Evolutionary conservation across 1,284 basidiomycete species (phyloP).

Genomic region (Bondarzewia mesenterica): DNA sequence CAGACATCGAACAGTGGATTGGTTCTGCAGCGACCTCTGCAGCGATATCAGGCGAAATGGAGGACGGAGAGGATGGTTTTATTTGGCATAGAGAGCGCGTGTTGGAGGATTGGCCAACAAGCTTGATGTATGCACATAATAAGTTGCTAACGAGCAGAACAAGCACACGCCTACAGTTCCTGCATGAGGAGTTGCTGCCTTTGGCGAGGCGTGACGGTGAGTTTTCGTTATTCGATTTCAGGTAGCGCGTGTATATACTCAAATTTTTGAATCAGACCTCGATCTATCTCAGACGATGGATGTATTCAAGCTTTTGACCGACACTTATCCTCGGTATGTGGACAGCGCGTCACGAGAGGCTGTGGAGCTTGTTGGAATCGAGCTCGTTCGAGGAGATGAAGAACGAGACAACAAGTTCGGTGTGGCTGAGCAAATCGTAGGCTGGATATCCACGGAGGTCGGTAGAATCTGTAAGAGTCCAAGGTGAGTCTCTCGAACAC

Average conservation of each 20-base stretch:
- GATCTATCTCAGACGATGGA: slow-evolving; percentile 58
- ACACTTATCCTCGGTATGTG: slow-evolving; percentile 71
- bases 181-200: slow-evolving; percentile 52
- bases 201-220: slow-evolving; percentile 54
- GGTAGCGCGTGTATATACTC: background rate
- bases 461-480: slow-evolving; percentile 42
- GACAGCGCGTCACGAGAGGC: slow-evolving; percentile 65
- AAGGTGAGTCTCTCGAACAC: slow-evolving; percentile 31
- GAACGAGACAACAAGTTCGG: slow-evolving; percentile 37
- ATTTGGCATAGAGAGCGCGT: slow-evolving; percentile 42
- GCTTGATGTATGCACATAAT: slow-evolving; percentile 44
- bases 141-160: slow-evolving; percentile 45
- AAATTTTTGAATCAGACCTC: slow-evolving; percentile 39
- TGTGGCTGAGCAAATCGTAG: slow-evolving; percentile 61
- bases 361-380: slow-evolving; percentile 57
- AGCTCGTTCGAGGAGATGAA: slow-evolving; percentile 52
- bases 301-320: slow-evolving; percentile 63
- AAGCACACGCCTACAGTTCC: slow-evolving; percentile 45
- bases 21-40: slow-evolving; percentile 19
- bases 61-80: slow-evolving; percentile 20
- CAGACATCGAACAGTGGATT: slow-evolving; percentile 33
- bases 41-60: slow-evolving; percentile 20
- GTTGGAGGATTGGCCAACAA: slow-evolving; percentile 44
- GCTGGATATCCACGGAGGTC: slow-evolving; percentile 65
- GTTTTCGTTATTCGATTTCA: slow-evolving; percentile 15